Conservation (phyloP, 257 asterid genomes). For the Scutellaria barbata region DNA sequence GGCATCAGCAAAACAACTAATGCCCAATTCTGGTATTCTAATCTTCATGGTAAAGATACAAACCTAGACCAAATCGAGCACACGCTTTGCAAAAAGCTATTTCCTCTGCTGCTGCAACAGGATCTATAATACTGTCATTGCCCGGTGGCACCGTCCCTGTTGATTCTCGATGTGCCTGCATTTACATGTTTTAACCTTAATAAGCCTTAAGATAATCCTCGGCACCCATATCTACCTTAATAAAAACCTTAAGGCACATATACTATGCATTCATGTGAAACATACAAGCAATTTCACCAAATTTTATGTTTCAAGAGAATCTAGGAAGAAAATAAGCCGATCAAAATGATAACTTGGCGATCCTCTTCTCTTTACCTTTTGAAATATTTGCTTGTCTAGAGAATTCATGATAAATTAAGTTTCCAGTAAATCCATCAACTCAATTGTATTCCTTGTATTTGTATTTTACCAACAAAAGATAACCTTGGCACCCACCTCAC, state of each 20-base stretch:
- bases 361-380: neutral
- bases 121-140: slow-evolving; percentile 49
- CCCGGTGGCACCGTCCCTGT: slow-evolving; percentile 74
- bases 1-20: slow-evolving; percentile 14
- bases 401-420: neutral
- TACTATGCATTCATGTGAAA: too few species aligned
- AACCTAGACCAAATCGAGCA: slow-evolving; percentile 94
- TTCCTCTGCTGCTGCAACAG: slow-evolving; percentile 93
- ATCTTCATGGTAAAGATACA: slow-evolving; percentile 82
- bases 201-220: too few species aligned
- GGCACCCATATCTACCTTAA: too few species aligned
- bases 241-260: too few species aligned
- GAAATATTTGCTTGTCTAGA: neutral
- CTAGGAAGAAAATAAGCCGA: neutral
- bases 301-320: neutral
- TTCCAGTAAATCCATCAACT: neutral
- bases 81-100: slow-evolving; percentile 95
- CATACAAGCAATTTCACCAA: too few species aligned
- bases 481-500: neutral
- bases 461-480: neutral
- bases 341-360: neutral
- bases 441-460: neutral
- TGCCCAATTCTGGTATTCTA: slow-evolving; percentile 42
- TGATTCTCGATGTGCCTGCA: slow-evolving; percentile 92
- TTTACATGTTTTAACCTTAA: neutral